Base-by-base conservation (phyloP, 164 flowering plant genomes). In the Warburgia ugandensis region DNA sequence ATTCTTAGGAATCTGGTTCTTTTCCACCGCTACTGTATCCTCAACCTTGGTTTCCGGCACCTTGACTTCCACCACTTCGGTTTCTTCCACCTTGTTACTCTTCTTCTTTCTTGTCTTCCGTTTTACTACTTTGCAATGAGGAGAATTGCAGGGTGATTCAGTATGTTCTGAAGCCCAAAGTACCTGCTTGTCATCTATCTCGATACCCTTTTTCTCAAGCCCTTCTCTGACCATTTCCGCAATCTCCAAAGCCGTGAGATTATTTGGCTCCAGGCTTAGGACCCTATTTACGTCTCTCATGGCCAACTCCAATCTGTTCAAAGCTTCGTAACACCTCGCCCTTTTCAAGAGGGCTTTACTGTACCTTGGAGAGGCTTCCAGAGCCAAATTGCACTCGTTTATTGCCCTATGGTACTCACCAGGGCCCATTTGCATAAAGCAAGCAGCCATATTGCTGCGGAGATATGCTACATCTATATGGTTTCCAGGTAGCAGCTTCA, bases 361-460 rank as follows among this genome's bases (percentile, higher is more conserved):
- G 44, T 86, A 87, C 64, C 68, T 81, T 4, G 96, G 94, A 6
- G 81, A 54, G 29, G 77, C 81, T 63, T 79, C 86, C 23, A 91
- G 81, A 16, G 97, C 96, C 67, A 83, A 67, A 72, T 78, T 77
- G 67, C 97, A 91, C 63, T 87, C 94, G 14, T 68, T 74, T 17
- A 91, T 73, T 0, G 96, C 95, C 50, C 70, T 68, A 2, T 91
- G 84, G 58, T 73, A 87, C 53, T 81, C 96, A 42, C 60, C 68
- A 35, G 79, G 60, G 23, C 84, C 89, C 86, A 83, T 68, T 62
- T 86, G 91, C 96, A 91, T 86, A 62, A 75, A 84, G 52, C 94
- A 86, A 0, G 92, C 80, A n/a, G 96, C 96, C 73, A 79, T 70
- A 52, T 84, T 87, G 58, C 86, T 83, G 36, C 76, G 70, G 2